Base-by-base conservation (phyloP, 2,329 filamentous ascomycete species). In the Trichoderma koningiopsis region DNA sequence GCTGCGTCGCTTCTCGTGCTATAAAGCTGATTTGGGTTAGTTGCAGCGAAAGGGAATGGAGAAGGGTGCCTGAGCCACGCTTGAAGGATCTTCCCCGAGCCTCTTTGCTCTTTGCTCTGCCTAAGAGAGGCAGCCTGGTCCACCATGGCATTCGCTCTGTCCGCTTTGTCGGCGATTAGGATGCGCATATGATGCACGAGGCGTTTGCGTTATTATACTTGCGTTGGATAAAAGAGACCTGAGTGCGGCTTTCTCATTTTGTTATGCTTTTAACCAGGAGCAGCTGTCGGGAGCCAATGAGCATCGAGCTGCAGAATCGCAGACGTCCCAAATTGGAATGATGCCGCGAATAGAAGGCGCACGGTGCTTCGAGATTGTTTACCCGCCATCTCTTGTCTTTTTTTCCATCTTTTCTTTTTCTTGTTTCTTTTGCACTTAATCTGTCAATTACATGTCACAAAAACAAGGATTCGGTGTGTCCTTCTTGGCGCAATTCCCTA, bases 101-200 rank as follows among this genome's bases (percentile, higher is more conserved):
- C 52, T 27, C 24, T 43, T 27, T 53, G 33, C 7, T n/a, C 4
- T 13, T 19, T 37, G 4, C 53, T 5, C 13, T 29, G 11, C 6
- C 31, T 24, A 14, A 6, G 43, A 63, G 47, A 63, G 60, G 47
- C 60, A 47, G 47, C 60, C 60, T n/a, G 19, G n/a, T 53, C 55
- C 55, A 58, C 31, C 27, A 58, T 22, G 29, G 31, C 31, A n/a
- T 33, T n/a, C n/a, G 33, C 1, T 19, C 11, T 2, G 16, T 11
- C 4, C 16, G 16, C 40, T 8, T 43, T 10, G 29, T 33, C 29
- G n/a, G 43, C 3, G 60, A 2, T 10, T n/a, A 16, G 19, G 33
- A 37, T 10, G 22, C 13, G 8, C 11, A 35, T 22, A 19, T 60
- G 14, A 4, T 62, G 29, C 19, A 14, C 8, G 6, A 47, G n/a